Evolutionary conservation across 805 yeast genomes (phyloP).

Genomic region (Wickerhamiella azyma): DNA sequence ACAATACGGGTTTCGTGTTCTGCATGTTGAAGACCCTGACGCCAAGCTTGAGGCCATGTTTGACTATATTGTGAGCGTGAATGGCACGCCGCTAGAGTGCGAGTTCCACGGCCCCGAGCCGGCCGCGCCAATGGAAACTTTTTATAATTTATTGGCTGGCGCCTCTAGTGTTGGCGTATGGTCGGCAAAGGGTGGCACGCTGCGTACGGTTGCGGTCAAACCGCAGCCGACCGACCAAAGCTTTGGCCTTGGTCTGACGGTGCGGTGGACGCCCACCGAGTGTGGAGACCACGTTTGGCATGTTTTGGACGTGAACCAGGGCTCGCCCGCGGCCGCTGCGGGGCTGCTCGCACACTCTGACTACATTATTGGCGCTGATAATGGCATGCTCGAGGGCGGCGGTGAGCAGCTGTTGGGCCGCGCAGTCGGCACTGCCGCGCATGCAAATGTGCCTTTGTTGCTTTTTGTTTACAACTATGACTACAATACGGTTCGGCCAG

Average conservation of each 20-base stretch:
- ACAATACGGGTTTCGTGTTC: slow-evolving; percentile 42
- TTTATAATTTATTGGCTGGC: slow-evolving; percentile 11
- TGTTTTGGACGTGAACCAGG: slow-evolving; percentile 54
- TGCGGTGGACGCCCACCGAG: slow-evolving; percentile 65
- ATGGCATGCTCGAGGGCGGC: slow-evolving; percentile 72
- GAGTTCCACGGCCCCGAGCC: slow-evolving; percentile 4
- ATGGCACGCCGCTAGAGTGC: not conserved
- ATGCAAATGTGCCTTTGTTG: slow-evolving; percentile 32
- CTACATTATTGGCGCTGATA: slow-evolving; percentile 76
- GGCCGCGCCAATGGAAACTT: slow-evolving; percentile 10
- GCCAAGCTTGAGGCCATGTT: slow-evolving; percentile 67
- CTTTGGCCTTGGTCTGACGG: slow-evolving; percentile 43
- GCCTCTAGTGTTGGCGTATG: slow-evolving; percentile 50
- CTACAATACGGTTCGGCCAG: slow-evolving; percentile 74
- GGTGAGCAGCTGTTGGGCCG: slow-evolving; percentile 70
- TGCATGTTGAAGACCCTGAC: slow-evolving; percentile 31
- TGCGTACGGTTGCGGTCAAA: slow-evolving; percentile 10
- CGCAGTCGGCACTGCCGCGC: slow-evolving; percentile 35
- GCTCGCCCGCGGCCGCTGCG: slow-evolving; percentile 70
- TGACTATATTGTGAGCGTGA: slow-evolving; percentile 59
- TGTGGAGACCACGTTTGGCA: slow-evolving; percentile 82
- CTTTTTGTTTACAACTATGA: slow-evolving; percentile 79
- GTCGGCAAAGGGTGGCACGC: slow-evolving; percentile 61
- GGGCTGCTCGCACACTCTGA: slow-evolving; percentile 78
- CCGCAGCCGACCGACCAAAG: slow-evolving; percentile 30